These are phyloP conservation scores for Lachnellula subtilissima DNA, from an alignment of 2,329 filamentous ascomycete genomes.

Conservation along the genomic window DNA sequence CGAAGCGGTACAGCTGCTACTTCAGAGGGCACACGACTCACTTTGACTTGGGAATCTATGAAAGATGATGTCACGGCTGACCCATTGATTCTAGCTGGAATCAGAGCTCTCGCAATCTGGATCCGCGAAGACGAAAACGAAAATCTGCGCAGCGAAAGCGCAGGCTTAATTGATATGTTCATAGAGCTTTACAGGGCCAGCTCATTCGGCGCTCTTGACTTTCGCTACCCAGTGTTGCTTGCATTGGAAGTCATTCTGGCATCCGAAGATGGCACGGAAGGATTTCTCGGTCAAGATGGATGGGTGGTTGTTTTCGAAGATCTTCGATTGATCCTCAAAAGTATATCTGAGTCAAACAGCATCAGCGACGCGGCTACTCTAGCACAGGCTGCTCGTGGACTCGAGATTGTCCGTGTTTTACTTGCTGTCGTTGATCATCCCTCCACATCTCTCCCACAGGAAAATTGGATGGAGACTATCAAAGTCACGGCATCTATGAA, in stretches of 20 bases:
- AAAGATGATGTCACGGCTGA: conserved; percentile 46
- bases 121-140: conserved; percentile 65
- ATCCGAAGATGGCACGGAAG: conserved; percentile 35
- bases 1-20: conserved; percentile 42
- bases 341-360: conserved; percentile 13
- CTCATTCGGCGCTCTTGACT: conserved; percentile 39
- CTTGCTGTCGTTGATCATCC: conserved; percentile 48
- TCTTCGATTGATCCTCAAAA: conserved; percentile 41
- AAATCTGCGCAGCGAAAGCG: conserved; percentile 41
- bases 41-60: conserved; percentile 54
- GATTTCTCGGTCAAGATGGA: conserved; percentile 46
- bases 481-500: conserved; percentile 42
- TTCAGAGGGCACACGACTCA: conserved; percentile 39
- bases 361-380: conserved; percentile 15
- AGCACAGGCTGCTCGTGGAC: conserved; percentile 42
- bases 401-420: conserved; percentile 53
- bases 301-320: conserved; percentile 52
- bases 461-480: conserved; percentile 54
- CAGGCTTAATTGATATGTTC: conserved; percentile 59
- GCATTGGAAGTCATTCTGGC: conserved; percentile 55
- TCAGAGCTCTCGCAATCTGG: conserved; percentile 59
- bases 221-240: conserved; percentile 52
- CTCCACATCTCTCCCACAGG: conserved; percentile 37
- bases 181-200: conserved; percentile 52
- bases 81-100: conserved; percentile 53